A percentile compares a stretch with the other conserved stretches of the same genome.
These are phyloP conservation scores for Ceratocystis huliohia DNA, from an alignment of 2,329 filamentous ascomycete genomes.

Conservation along the genomic window DNA sequence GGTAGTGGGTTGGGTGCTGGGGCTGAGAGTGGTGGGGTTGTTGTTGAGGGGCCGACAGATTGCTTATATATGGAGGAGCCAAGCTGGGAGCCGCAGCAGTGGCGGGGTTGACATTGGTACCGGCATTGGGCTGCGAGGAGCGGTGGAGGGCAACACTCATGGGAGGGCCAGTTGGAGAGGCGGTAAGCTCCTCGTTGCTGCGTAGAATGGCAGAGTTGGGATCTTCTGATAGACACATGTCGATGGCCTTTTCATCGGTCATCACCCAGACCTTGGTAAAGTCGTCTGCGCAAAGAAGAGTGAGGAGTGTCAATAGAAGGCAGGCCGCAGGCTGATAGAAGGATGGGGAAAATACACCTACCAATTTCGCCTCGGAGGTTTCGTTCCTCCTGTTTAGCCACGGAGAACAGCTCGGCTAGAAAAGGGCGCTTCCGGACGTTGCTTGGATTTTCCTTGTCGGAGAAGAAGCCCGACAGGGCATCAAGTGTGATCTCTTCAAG, in stretches of 20 bases:
- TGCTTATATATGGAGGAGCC: slow-evolving; percentile 30
- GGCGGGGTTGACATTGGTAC: slow-evolving; percentile 7
- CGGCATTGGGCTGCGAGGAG: slow-evolving; percentile 12
- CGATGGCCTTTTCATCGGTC: slow-evolving; percentile 39
- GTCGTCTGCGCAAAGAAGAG: slow-evolving; percentile 30
- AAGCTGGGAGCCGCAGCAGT: slow-evolving; percentile 25
- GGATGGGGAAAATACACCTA: slow-evolving; percentile 26
- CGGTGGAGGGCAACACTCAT: slow-evolving; percentile 21
- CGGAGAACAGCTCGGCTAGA: slow-evolving; percentile 48
- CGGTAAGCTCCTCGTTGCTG: slow-evolving; percentile 30
- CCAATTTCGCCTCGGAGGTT: slow-evolving; percentile 46
- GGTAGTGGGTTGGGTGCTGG: neutral
- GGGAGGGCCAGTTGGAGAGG: slow-evolving; percentile 29
- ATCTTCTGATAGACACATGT: slow-evolving; percentile 38
- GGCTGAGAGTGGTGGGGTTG: neutral
- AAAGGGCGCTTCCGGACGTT: slow-evolving; percentile 44
- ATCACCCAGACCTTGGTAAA: slow-evolving; percentile 38
- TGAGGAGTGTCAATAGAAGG: slow-evolving; percentile 17
- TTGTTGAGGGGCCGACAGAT: neutral
- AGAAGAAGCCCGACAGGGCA: slow-evolving; percentile 45
- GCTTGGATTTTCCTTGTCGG: slow-evolving; percentile 39
- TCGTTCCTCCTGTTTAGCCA: slow-evolving; percentile 44
- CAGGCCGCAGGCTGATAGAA: neutral
- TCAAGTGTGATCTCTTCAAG: slow-evolving; percentile 48
- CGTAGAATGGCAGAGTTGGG: slow-evolving; percentile 29